phyloP scores from a whole-genome alignment of 805 yeast species.

The Blastobotrys chiropterorum region DNA sequence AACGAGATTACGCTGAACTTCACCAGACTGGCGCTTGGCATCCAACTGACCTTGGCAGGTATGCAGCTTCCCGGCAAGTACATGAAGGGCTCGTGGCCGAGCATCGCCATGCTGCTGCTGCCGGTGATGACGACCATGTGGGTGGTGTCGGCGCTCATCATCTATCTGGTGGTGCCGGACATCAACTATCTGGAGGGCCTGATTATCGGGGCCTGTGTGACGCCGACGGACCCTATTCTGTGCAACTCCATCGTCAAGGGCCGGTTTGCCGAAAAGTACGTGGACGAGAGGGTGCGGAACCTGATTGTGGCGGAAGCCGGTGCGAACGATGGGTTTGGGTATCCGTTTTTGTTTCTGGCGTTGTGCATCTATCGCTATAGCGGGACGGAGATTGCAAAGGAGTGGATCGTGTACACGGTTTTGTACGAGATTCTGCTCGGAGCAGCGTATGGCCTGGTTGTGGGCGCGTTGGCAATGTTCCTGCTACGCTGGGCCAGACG shows the following conservation, averaged over 20 bases:
- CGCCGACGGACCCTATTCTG: conserved; percentile 74
- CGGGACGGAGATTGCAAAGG: conserved; percentile 49
- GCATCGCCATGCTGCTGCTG: conserved; percentile 50
- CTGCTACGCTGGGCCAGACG: conserved; percentile 46
- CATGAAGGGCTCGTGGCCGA: conserved; percentile 51
- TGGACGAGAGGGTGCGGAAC: conserved; percentile 56
- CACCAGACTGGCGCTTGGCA: conserved; percentile 57
- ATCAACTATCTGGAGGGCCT: conserved; percentile 50
- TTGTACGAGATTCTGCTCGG: conserved; percentile 60
- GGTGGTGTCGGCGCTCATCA: conserved; percentile 56
- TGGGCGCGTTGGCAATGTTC: conserved; percentile 48
- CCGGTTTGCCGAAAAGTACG: conserved; percentile 55
- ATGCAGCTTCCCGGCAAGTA: conserved; percentile 68
- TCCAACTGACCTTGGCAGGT: conserved; percentile 67
- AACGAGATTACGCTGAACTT: conserved; percentile 51
- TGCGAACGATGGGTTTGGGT: conserved; percentile 59
- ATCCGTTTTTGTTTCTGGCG: conserved; percentile 60
- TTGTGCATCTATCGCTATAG: conserved; percentile 46
- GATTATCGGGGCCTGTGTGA: conserved; percentile 61
- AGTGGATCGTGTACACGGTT: conserved; percentile 57
- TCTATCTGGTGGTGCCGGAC: conserved; percentile 56
- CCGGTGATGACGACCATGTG: conserved; percentile 72
- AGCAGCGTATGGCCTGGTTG: conserved; percentile 38
- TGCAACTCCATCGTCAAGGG: conserved; percentile 72
- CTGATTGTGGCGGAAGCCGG: conserved; percentile 66